These are phyloP conservation scores for Ceratocystis diversiconidia DNA, from an alignment of 2,329 filamentous ascomycete species.

Conservation along the genomic window DNA sequence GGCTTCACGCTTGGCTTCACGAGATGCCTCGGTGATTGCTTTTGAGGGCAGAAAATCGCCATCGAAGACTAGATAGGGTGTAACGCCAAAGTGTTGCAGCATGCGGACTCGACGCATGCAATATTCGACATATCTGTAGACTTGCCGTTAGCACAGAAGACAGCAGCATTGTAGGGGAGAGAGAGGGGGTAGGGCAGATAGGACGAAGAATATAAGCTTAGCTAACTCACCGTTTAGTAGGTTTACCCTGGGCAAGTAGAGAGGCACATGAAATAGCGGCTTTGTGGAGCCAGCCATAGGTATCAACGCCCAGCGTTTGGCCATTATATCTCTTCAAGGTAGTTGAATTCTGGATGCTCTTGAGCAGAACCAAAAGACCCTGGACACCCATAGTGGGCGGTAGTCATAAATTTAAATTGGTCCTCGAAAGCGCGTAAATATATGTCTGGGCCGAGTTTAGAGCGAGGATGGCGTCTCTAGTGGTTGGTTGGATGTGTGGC, in stretches of 20 bases:
- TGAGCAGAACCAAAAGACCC: conserved; percentile 66
- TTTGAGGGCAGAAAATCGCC: conserved; percentile 93
- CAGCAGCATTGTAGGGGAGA: background rate
- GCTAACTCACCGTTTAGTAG: conserved; percentile 60
- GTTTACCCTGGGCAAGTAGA: conserved; percentile 76
- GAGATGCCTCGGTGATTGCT: conserved; percentile 65
- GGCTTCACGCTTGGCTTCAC: conserved; percentile 61
- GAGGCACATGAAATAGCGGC: conserved; percentile 81
- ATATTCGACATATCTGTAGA: conserved; percentile 67
- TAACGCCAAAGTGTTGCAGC: conserved; percentile 85
- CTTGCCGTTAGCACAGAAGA: conserved; percentile 10
- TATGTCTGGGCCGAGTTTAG: background rate
- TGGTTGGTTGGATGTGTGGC: background rate
- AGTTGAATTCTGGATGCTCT: conserved; percentile 85
- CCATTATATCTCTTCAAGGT: conserved; percentile 77
- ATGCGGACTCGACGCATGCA: conserved; percentile 83
- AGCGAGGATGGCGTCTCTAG: background rate
- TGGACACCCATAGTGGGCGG: conserved; percentile 19
- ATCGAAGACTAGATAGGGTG: conserved; percentile 91
- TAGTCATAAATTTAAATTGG: background rate
- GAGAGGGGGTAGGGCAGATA: no score
- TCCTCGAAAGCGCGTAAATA: background rate
- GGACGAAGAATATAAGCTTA: background rate
- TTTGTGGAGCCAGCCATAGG: conserved; percentile 95
- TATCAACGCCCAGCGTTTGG: conserved; percentile 85